phyloP scores from a whole-genome alignment of 345 rosid genomes.

The Clausena lansium region DNA sequence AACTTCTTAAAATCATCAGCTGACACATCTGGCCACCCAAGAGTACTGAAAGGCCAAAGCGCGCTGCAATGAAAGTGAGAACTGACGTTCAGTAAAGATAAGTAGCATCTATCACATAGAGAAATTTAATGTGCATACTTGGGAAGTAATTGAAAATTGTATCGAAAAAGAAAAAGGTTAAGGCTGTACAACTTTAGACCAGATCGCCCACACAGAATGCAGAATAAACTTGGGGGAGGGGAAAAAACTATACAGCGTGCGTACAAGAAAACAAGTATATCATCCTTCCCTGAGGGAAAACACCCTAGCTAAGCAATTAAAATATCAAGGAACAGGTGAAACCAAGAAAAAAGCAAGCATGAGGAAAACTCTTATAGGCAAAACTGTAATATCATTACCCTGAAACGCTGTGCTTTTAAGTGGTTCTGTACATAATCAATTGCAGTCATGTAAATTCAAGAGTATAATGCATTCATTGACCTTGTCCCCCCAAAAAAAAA shows the following conservation, averaged over 20 bases:
- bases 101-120: constrained; percentile 1
- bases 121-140: not conserved
- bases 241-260: not conserved
- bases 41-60: constrained; percentile 98
- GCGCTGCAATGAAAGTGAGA: constrained; percentile 48
- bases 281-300: not conserved
- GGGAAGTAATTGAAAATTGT: not conserved
- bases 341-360: not conserved
- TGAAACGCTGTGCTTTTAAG: not conserved
- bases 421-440: not conserved
- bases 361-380: not conserved
- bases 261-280: not conserved
- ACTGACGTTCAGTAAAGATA: constrained; percentile 12
- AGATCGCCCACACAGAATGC: not conserved
- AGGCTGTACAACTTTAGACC: not conserved
- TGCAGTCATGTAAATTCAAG: not conserved
- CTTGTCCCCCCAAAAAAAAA: not conserved
- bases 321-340: not conserved
- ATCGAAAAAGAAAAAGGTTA: not conserved
- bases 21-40: constrained; percentile 91
- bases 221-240: not conserved
- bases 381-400: not conserved
- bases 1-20: constrained; percentile 71
- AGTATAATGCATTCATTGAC: not conserved
- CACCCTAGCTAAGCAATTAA: not conserved